Evolutionary conservation across 1,139 yeast species (phyloP).

Genomic region (Spencermartinsiella ligniputridi): DNA sequence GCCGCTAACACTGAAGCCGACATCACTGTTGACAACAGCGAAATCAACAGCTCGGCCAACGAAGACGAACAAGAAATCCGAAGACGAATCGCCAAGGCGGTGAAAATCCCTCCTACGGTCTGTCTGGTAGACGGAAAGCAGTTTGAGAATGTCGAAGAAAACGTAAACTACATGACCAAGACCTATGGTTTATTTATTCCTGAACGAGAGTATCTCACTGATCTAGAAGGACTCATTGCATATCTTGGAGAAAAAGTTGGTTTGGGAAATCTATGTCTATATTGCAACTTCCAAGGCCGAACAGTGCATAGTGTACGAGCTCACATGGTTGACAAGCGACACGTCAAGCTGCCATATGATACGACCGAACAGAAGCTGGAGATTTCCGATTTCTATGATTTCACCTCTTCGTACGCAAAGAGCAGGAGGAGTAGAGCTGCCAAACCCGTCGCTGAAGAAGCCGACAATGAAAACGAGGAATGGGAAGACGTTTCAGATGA

Average conservation of each 20-base stretch:
- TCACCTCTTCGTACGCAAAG: slow-evolving; percentile 55
- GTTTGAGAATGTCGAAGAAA: slow-evolving; percentile 52
- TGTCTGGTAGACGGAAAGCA: slow-evolving; percentile 73
- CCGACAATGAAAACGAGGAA: slow-evolving; percentile 38
- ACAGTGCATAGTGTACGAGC: slow-evolving; percentile 83
- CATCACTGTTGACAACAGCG: slow-evolving; percentile 29
- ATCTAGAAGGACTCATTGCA: slow-evolving; percentile 64
- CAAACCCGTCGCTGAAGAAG: slow-evolving; percentile 19
- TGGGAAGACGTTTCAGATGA: slow-evolving; percentile 41
- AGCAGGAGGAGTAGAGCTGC: slow-evolving; percentile 3
- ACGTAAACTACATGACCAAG: slow-evolving; percentile 70
- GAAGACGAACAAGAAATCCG: slow-evolving; percentile 34
- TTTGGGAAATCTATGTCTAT: slow-evolving; percentile 77
- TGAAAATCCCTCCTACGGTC: slow-evolving; percentile 58
- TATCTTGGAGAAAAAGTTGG: slow-evolving; percentile 82
- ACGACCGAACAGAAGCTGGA: slow-evolving; percentile 73
- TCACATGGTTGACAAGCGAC: slow-evolving; percentile 82
- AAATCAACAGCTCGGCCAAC: slow-evolving; percentile 34
- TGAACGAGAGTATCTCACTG: slow-evolving; percentile 63
- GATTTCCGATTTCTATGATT: slow-evolving; percentile 82
- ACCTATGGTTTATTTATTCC: slow-evolving; percentile 85
- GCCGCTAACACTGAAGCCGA: slow-evolving; percentile 13
- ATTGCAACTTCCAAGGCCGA: slow-evolving; percentile 80
- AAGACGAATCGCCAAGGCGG: slow-evolving; percentile 43
- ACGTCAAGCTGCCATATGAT: slow-evolving; percentile 87